Percentiles rank a stretch among this genome's conserved stretches.
phyloP scores from a whole-genome alignment of 768 basidiomycete genomes.

The Macrolepiota dolichaula region DNA sequence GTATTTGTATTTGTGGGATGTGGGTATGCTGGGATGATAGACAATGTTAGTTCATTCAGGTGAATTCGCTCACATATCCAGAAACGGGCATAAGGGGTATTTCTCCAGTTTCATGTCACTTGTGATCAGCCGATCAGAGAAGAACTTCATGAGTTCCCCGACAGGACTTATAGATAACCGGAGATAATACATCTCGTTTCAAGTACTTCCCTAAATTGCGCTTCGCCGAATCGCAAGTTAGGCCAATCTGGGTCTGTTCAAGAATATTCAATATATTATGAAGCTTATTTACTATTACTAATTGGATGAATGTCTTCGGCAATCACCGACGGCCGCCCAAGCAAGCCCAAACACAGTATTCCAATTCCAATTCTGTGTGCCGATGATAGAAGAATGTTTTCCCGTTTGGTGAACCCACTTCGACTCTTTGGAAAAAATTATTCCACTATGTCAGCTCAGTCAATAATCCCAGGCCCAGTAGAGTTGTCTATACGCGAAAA shows the following conservation, averaged over 20 bases:
- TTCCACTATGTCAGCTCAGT: constrained; percentile 3
- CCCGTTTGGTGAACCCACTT: constrained; percentile 12
- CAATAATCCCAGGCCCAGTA: constrained; percentile 40
- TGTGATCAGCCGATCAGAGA: constrained; percentile 3
- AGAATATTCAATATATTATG: too few species aligned
- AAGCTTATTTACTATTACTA: too few species aligned
- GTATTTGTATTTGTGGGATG: neutral
- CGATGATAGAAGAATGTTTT: neutral
- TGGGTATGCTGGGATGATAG: neutral
- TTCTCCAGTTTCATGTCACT: neutral
- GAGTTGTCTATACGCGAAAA: constrained; percentile 61
- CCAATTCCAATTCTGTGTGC: neutral
- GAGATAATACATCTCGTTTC: neutral
- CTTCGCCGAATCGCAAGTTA: too few species aligned
- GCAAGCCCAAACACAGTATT: neutral
- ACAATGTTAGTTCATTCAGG: neutral
- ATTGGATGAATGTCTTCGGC: neutral
- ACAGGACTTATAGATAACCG: neutral
- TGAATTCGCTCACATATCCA: constrained; percentile 1
- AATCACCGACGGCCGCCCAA: constrained; percentile 4
- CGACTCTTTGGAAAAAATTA: constrained; percentile 5
- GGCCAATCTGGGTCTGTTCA: too few species aligned
- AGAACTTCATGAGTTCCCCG: neutral
- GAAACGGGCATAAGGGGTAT: constrained; percentile 6
- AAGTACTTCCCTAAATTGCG: neutral